phyloP scores from a whole-genome alignment of 345 rosid species.

The Triadica sebifera region DNA sequence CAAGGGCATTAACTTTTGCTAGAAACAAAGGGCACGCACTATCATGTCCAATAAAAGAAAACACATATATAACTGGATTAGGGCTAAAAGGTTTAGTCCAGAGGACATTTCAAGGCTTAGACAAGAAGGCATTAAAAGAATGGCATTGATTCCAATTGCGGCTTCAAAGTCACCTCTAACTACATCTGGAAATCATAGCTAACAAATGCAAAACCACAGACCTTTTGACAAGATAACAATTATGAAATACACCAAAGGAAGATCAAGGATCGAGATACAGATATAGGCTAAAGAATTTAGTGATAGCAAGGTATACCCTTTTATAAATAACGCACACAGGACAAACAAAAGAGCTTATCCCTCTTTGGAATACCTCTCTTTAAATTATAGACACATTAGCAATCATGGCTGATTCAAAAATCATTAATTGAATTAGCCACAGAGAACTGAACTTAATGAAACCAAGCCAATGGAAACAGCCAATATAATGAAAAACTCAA shows the following conservation, averaged over 20 bases:
- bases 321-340: too few species aligned
- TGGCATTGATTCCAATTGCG: neutral
- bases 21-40: neutral
- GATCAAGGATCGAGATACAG: neutral
- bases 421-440: too few species aligned
- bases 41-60: neutral
- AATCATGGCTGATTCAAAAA: too few species aligned
- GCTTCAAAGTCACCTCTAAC: neutral
- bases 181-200: neutral
- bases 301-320: too few species aligned
- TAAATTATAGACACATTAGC: too few species aligned
- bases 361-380: too few species aligned
- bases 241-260: neutral
- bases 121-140: too few species aligned
- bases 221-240: neutral
- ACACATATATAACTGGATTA: neutral
- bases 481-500: neutral
- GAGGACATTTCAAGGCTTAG: neutral
- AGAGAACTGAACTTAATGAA: too few species aligned
- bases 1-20: neutral
- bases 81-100: neutral
- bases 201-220: neutral
- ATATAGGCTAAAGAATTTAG: too few species aligned
- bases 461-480: too few species aligned
- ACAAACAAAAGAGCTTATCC: too few species aligned